phyloP scores from a whole-genome alignment of 441 rosid genomes.

The Adansonia grandidieri region DNA sequence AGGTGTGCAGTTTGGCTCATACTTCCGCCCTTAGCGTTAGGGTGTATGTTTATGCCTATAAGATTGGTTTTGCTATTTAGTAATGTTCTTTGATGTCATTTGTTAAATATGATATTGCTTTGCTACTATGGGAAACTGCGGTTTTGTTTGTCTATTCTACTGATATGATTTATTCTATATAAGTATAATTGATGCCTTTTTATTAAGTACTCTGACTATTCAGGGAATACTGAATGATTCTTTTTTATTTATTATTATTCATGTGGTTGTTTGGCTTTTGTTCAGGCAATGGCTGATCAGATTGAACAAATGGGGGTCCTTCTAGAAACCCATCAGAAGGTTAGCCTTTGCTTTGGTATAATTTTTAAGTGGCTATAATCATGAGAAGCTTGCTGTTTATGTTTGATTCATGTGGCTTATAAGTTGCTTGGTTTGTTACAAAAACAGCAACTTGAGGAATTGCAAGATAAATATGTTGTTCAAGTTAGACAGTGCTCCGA shows the following conservation, averaged over 20 bases:
- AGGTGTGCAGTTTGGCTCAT: conserved; percentile 49
- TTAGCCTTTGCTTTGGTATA: conserved; percentile 37
- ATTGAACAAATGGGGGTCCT: conserved; percentile 81
- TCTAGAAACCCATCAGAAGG: conserved; percentile 80
- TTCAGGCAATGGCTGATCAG: conserved; percentile 88
- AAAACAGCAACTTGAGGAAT: conserved; percentile 80
- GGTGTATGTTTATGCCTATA: not conserved
- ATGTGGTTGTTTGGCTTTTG: conserved; percentile 16
- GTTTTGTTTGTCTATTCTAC: conserved; percentile 8
- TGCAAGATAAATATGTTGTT: conserved; percentile 68
- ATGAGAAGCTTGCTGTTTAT: not conserved
- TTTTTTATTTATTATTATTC: conserved; percentile 6
- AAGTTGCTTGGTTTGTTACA: conserved; percentile 20
- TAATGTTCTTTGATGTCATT: conserved; percentile 12
- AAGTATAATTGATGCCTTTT: not conserved
- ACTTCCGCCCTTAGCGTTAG: not conserved
- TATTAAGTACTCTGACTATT: not conserved
- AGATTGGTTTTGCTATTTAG: not conserved
- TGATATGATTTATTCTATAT: not conserved
- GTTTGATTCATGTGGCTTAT: not conserved
- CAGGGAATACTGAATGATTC: not conserved
- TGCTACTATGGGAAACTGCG: not conserved
- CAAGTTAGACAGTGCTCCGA: conserved; percentile 77
- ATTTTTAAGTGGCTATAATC: not conserved
- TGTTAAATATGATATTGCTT: not conserved